Base-by-base conservation (phyloP, 257 asterid genomes). In the Lantana camara region DNA sequence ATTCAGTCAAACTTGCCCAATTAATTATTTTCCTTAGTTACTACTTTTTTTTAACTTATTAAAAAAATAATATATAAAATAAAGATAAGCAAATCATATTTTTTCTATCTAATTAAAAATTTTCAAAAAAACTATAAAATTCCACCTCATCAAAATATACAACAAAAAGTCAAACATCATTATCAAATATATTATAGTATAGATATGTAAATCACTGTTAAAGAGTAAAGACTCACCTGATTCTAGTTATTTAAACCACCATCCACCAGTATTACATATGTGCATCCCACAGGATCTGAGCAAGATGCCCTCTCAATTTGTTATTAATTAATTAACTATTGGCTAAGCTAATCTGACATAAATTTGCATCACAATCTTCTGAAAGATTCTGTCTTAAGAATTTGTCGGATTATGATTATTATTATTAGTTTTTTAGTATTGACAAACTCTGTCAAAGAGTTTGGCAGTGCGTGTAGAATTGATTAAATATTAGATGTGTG, bases 311-410 rank as follows among this genome's bases (percentile, higher is more conserved):
- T 53, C 47, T 60, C 35, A 72, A 20, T 29, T 3, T 35, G 9
- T 37, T 14, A 16, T 13, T 24, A 32, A 46, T 54, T 62, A 50
- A 41, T 40, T 19, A 27, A 27, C 5, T 27, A 27, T n/a, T n/a
- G 57, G 32, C 37, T 30, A 30, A 30, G 3, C 52, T 60, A 47
- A 63, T 69, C 68, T 57, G 80, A 76, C 83, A 79, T 46, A 45
- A 68, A 60, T 68, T 71, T 78, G 68, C 57, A 67, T 48, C 66
- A 60, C 51, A 66, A 83, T 78, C 80, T 76, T 80, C 51, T 52
- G 38, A 76, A 75, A 80, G 83, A 82, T 82, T 52, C 78, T 66
- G 74, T 62, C 74, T 5, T 47, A 71, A 57, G 38, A 73, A 71
- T 52, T 76, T 80, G 87, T 80, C 81, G 80, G 83, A 57, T 72